Evolutionary conservation across 345 rosid species (phyloP).

Genomic region (Eucalyptus lansdowneana): DNA sequence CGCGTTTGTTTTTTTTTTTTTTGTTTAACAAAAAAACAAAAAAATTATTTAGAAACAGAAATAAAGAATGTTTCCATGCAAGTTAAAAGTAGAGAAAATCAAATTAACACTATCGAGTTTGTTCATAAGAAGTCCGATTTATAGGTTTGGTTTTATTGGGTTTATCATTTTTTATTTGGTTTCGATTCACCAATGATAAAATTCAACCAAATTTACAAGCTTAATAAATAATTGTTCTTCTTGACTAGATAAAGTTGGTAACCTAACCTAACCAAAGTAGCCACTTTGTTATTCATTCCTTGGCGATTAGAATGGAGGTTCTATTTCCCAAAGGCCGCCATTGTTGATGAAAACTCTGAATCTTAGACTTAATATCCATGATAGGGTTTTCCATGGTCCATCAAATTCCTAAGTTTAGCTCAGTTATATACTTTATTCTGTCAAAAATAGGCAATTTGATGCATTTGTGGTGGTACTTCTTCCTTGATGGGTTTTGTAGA

Average conservation of each 20-base stretch:
- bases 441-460: neutral
- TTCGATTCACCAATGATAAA: neutral
- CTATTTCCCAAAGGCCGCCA: neutral
- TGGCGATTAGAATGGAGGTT: neutral
- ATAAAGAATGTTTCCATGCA: too few species aligned
- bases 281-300: neutral
- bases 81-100: neutral
- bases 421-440: neutral
- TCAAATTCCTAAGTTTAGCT: neutral
- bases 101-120: rapidly evolving
- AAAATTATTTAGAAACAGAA: too few species aligned
- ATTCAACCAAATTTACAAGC: neutral
- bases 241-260: neutral
- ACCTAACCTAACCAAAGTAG: neutral
- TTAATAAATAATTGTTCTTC: neutral
- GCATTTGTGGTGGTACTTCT: too few species aligned
- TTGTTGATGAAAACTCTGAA: neutral
- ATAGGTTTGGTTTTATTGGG: neutral
- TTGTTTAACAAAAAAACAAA: too few species aligned
- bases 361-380: neutral
- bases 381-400: neutral
- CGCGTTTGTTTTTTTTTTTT: too few species aligned
- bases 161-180: neutral
- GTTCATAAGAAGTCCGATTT: neutral
- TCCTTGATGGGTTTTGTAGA: too few species aligned